These are phyloP conservation scores for Aspergillus ellipticus DNA, from an alignment of 495 filamentous ascomycete species.

Conservation along the genomic window DNA sequence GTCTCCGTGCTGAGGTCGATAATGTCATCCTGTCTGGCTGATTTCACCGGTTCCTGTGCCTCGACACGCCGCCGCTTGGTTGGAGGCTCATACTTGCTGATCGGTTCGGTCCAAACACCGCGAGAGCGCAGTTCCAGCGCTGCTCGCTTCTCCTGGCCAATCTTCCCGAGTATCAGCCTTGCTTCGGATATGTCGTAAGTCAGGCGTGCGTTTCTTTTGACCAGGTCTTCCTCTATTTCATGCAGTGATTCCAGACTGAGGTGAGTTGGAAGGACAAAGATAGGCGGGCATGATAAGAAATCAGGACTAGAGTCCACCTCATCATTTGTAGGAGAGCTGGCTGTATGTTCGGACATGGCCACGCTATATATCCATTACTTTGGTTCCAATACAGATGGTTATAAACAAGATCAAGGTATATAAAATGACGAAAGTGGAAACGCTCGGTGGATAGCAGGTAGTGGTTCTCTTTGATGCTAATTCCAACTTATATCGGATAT, in stretches of 20 bases:
- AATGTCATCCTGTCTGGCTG: conserved; percentile 8
- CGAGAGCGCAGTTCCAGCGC: conserved; percentile 70
- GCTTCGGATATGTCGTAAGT: conserved; percentile 75
- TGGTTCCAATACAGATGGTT: neutral
- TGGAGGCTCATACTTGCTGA: conserved; percentile 18
- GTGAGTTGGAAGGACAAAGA: conserved; percentile 72
- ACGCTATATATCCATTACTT: neutral
- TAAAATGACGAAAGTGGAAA: too few species aligned
- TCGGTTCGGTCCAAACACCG: conserved; percentile 58
- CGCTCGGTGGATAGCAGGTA: neutral
- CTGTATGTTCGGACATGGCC: conserved; percentile 7
- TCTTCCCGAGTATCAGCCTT: conserved; percentile 65
- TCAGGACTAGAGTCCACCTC: neutral
- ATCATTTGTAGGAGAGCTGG: conserved; percentile 3
- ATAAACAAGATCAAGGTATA: neutral
- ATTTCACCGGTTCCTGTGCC: neutral
- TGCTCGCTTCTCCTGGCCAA: conserved; percentile 65
- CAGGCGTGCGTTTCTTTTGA: conserved; percentile 48
- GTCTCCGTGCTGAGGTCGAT: conserved; percentile 32
- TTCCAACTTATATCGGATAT: neutral
- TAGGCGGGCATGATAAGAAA: conserved; percentile 48
- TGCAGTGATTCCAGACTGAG: conserved; percentile 59
- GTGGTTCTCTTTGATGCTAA: neutral
- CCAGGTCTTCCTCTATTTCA: conserved; percentile 59
- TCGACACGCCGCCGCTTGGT: conserved; percentile 23